Percentiles rank a stretch among this genome's conserved stretches.
Conservation (phyloP, 805 yeast species). For the Candida montana region DNA sequence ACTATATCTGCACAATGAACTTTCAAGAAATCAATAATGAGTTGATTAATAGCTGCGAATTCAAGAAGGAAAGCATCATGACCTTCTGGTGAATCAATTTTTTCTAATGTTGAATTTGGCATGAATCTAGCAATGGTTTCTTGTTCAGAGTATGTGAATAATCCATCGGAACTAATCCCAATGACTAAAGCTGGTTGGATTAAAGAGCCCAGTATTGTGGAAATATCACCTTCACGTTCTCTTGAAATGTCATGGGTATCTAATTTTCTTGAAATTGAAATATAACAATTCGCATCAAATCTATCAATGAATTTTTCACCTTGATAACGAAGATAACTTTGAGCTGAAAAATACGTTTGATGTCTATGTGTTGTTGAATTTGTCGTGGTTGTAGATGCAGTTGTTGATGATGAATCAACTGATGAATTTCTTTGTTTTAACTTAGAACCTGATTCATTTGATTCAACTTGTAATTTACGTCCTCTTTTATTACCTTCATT, state of each 20-base stretch:
- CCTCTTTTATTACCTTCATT: slow-evolving; percentile 67
- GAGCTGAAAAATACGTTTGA: slow-evolving; percentile 83
- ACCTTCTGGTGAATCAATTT: slow-evolving; percentile 89
- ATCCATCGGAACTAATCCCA: slow-evolving; percentile 88
- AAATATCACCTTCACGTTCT: slow-evolving; percentile 47
- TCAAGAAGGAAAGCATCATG: slow-evolving; percentile 95
- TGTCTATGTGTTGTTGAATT: slow-evolving; percentile 22
- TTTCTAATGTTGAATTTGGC: slow-evolving; percentile 61
- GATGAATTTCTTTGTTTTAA: not conserved
- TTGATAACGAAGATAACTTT: slow-evolving; percentile 89
- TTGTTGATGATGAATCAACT: slow-evolving; percentile 24
- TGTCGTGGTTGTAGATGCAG: slow-evolving; percentile 27
- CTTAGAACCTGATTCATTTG: not conserved
- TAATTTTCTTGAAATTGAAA: slow-evolving; percentile 84
- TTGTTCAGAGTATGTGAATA: slow-evolving; percentile 90
- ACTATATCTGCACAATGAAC: slow-evolving; percentile 55
- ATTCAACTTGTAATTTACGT: slow-evolving; percentile 13
- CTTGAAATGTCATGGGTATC: slow-evolving; percentile 95
- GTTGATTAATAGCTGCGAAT: slow-evolving; percentile 71
- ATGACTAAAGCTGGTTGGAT: slow-evolving; percentile 75
- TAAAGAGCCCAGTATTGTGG: slow-evolving; percentile 50
- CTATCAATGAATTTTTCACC: slow-evolving; percentile 85
- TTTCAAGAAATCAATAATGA: slow-evolving; percentile 62
- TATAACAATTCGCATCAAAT: slow-evolving; percentile 96
- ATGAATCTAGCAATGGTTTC: slow-evolving; percentile 71